phyloP scores from a whole-genome alignment of 108 stramenopile genomes.

The Skeletonema costatum region DNA sequence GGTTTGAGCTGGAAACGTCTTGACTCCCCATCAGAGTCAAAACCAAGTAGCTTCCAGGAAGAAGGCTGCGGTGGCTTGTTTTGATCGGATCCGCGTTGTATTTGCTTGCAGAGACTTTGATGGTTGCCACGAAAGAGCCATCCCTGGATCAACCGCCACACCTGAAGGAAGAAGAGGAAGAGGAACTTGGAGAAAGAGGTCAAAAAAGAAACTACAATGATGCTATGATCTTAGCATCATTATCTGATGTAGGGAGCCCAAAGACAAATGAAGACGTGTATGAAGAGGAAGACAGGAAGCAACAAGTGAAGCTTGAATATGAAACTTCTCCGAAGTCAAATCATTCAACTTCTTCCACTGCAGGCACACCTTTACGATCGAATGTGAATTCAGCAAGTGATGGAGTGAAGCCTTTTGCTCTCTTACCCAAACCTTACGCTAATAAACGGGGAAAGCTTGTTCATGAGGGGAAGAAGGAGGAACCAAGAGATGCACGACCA shows the following conservation, averaged over 20 bases:
- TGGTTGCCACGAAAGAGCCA: too few species aligned
- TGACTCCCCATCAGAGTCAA: too few species aligned
- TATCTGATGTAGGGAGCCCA: conserved; percentile 26
- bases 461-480: not conserved
- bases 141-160: too few species aligned
- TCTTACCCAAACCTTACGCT: conserved; percentile 32
- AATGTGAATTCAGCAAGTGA: conserved; percentile 21
- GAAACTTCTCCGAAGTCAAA: not conserved
- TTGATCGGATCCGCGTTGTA: too few species aligned
- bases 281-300: not conserved
- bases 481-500: not conserved
- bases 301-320: not conserved
- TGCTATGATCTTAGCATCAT: conserved; percentile 36
- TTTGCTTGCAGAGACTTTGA: too few species aligned
- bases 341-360: not conserved
- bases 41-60: too few species aligned
- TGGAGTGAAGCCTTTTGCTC: conserved; percentile 21
- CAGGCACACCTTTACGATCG: conserved; percentile 28
- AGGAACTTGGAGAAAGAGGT: not conserved
- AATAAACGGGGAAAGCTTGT: conserved; percentile 11
- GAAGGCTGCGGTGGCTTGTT: too few species aligned
- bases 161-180: not conserved
- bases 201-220: conserved; percentile 24
- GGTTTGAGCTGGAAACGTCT: too few species aligned
- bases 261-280: not conserved